Evolutionary conservation across 805 yeast species (phyloP).

Genomic region (Metschnikowia vanudenii): DNA sequence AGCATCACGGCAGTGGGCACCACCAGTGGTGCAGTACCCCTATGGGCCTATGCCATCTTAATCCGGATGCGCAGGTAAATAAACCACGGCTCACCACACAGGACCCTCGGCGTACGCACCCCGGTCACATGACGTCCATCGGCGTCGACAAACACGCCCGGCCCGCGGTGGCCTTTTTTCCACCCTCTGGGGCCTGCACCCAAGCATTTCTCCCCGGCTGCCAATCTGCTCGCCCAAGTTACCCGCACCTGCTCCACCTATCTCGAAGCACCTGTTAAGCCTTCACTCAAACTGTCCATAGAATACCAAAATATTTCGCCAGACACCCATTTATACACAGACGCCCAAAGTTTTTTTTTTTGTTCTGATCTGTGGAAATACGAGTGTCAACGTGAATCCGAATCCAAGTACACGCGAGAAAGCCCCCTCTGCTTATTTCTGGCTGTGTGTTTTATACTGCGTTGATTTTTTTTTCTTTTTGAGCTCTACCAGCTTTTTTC

Average conservation of each 20-base stretch:
- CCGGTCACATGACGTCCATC: slow-evolving; percentile 3
- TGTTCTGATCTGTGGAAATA: background rate
- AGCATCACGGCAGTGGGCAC: too few relatives aligned
- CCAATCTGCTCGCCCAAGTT: slow-evolving; percentile 10
- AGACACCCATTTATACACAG: background rate
- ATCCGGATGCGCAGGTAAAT: background rate
- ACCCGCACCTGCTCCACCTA: slow-evolving; percentile 16
- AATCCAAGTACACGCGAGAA: background rate
- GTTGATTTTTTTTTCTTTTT: background rate
- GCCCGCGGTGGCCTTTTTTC: slow-evolving; percentile 4
- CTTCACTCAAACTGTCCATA: slow-evolving; percentile 7
- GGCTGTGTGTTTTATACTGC: slow-evolving; percentile 1
- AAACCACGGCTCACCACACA: background rate
- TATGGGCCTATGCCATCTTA: background rate
- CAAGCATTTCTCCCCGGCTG: slow-evolving; percentile 7
- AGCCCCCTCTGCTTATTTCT: background rate
- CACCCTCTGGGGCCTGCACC: slow-evolving; percentile 2
- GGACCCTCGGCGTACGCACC: too few relatives aligned
- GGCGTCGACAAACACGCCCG: slow-evolving; percentile 2
- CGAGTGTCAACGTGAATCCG: slow-evolving; percentile 1
- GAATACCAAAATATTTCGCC: background rate
- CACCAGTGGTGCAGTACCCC: too few relatives aligned
- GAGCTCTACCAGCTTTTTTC: slow-evolving; percentile 1
- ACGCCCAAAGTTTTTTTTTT: background rate
- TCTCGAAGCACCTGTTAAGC: slow-evolving; percentile 10